Percentiles rank a stretch among this genome's conserved stretches.
Conservation (phyloP, 2,329 filamentous ascomycete species). For the Exophiala lecanii-corni region DNA sequence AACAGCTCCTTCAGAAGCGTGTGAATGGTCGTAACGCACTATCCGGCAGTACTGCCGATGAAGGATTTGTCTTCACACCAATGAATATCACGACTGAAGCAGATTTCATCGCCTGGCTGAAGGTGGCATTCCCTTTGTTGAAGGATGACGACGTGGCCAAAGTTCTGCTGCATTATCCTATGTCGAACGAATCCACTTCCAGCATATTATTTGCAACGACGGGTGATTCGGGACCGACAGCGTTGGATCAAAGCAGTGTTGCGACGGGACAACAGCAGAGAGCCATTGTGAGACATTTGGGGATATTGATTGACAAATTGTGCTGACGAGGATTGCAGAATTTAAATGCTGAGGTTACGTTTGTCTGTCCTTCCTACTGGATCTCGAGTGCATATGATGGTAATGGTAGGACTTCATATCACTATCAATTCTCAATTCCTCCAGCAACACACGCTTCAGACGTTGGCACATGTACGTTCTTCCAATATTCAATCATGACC, state of each 20-base stretch:
- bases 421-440: slow-evolving; percentile 50
- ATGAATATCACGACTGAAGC: slow-evolving; percentile 41
- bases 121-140: slow-evolving; percentile 39
- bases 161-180: slow-evolving; percentile 37
- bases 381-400: slow-evolving; percentile 48
- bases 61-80: slow-evolving; percentile 45
- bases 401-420: slow-evolving; percentile 47
- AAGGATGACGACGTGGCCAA: slow-evolving; percentile 37
- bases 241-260: slow-evolving; percentile 47
- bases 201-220: slow-evolving; percentile 35
- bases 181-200: slow-evolving; percentile 27
- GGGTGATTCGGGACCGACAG: slow-evolving; percentile 39
- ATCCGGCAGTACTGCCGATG: slow-evolving; percentile 47
- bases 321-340: slow-evolving; percentile 30
- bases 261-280: slow-evolving; percentile 54
- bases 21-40: slow-evolving; percentile 39
- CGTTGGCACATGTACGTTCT: slow-evolving; percentile 28
- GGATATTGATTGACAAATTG: background rate
- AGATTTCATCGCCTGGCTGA: slow-evolving; percentile 40
- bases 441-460: slow-evolving; percentile 53
- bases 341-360: slow-evolving; percentile 53
- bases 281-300: slow-evolving; percentile 27
- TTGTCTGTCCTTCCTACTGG: slow-evolving; percentile 54
- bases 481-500: too few species aligned
- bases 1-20: slow-evolving; percentile 33